A percentile compares a stretch with the other conserved stretches of the same genome.
These are phyloP conservation scores for Moesziomyces sp. DNA, from an alignment of 1,284 basidiomycete genomes.

Conservation along the genomic window DNA sequence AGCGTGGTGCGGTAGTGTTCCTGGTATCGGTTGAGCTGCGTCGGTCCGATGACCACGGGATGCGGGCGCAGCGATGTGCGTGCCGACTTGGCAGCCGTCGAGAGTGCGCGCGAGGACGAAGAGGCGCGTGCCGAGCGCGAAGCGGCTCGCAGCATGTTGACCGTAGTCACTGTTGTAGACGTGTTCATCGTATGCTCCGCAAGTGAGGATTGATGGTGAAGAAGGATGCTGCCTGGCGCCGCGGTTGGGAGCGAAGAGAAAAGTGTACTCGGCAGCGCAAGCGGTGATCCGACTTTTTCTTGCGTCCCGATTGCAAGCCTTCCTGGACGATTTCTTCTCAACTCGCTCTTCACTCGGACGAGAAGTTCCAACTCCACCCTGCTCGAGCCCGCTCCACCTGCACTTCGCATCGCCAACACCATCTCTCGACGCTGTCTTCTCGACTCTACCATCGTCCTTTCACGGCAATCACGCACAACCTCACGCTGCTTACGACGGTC, in stretches of 20 bases:
- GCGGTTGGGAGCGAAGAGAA: too few species aligned
- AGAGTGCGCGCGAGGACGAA: slow-evolving; percentile 12
- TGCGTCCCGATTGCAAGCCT: too few species aligned
- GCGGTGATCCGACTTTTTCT: too few species aligned
- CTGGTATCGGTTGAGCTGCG: slow-evolving; percentile 79
- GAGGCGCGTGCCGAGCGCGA: slow-evolving; percentile 7
- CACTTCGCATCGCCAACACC: slow-evolving; percentile 7
- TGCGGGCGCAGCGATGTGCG: slow-evolving; percentile 51
- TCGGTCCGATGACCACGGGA: slow-evolving; percentile 70
- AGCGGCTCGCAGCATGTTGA: slow-evolving; percentile 33
- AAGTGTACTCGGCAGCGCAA: too few species aligned
- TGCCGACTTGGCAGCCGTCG: slow-evolving; percentile 22
- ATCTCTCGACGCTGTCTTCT: not conserved
- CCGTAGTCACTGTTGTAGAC: slow-evolving; percentile 28
- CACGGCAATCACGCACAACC: not conserved
- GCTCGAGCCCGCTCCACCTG: too few species aligned
- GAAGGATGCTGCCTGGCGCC: not conserved
- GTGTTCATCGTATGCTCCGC: slow-evolving; percentile 19
- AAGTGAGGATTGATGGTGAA: not conserved
- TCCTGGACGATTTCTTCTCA: too few species aligned
- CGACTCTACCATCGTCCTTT: too few species aligned
- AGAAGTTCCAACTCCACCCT: too few species aligned
- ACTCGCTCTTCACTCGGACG: too few species aligned
- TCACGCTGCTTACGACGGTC: too few species aligned
- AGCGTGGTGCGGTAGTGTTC: slow-evolving; percentile 88